These are phyloP conservation scores for Diaporthe batatas DNA, from an alignment of 2,329 filamentous ascomycete genomes.

Conservation along the genomic window DNA sequence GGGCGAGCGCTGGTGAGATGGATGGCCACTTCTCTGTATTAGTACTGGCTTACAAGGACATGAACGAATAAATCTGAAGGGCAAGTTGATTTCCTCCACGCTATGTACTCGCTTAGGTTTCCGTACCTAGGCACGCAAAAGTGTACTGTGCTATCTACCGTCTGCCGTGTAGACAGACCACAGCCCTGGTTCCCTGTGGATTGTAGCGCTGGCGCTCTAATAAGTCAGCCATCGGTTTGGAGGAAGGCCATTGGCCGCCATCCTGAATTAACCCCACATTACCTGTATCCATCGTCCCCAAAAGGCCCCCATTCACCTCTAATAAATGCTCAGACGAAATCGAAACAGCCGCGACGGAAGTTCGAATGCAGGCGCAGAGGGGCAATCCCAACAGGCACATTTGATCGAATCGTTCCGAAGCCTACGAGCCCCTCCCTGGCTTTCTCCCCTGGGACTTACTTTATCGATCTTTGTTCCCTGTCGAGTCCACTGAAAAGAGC, in stretches of 20 bases:
- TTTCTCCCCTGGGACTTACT: not conserved
- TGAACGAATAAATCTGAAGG: no score
- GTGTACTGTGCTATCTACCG: not conserved
- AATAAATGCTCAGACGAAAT: conserved; percentile 24
- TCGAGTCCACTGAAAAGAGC: conserved; percentile 22
- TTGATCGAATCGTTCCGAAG: conserved; percentile 3
- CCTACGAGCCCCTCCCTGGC: not conserved
- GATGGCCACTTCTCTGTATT: no score
- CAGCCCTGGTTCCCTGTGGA: not conserved
- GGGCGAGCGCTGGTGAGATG: not conserved
- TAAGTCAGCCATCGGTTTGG: conserved; percentile 1
- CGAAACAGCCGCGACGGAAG: conserved; percentile 11
- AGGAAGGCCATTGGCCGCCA: conserved; percentile 27
- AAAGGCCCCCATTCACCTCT: not conserved
- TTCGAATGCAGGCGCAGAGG: not conserved
- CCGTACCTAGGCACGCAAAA: not conserved
- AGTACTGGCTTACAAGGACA: no score
- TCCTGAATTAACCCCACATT: conserved; percentile 27
- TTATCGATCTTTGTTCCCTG: conserved; percentile 21
- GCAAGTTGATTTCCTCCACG: no score
- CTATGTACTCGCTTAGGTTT: no score
- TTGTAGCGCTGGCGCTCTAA: not conserved
- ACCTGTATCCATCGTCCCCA: conserved; percentile 13
- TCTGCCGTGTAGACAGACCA: not conserved
- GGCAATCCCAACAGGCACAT: not conserved